A percentile compares a stretch with the other conserved stretches of the same genome.
These are phyloP conservation scores for Leccinellum rugosiceps DNA, from an alignment of 768 basidiomycete genomes.

Conservation along the genomic window DNA sequence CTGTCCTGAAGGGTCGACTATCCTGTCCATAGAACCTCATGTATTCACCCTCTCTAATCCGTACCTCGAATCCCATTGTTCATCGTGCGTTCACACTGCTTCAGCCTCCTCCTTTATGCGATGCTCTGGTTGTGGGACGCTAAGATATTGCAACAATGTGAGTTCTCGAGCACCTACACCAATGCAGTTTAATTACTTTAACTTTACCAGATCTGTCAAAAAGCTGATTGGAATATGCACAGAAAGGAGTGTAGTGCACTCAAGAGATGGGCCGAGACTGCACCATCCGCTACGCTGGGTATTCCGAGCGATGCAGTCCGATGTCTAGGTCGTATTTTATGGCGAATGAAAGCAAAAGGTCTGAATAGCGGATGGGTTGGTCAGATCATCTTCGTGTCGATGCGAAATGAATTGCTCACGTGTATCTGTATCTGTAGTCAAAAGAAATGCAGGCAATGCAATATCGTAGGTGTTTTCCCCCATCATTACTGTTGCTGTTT, in stretches of 20 bases:
- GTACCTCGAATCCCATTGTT: slow-evolving; percentile 63
- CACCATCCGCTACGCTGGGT: slow-evolving; percentile 43
- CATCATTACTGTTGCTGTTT: not conserved
- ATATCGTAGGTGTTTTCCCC: slow-evolving; percentile 54
- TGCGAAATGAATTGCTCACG: not conserved
- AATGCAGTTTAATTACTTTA: not conserved
- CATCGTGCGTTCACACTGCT: slow-evolving; percentile 54
- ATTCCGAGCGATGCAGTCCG: slow-evolving; percentile 78
- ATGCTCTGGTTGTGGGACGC: slow-evolving; percentile 67
- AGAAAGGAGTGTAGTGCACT: slow-evolving; percentile 77
- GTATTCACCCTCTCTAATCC: slow-evolving; percentile 62
- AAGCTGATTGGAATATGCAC: slow-evolving; percentile 68
- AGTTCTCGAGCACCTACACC: slow-evolving; percentile 20
- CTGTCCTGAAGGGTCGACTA: slow-evolving; percentile 46
- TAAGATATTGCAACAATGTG: slow-evolving; percentile 78
- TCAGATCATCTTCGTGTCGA: slow-evolving; percentile 2
- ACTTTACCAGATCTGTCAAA: slow-evolving; percentile 58
- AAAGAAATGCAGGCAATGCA: slow-evolving; percentile 67
- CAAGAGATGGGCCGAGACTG: slow-evolving; percentile 50
- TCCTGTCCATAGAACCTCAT: slow-evolving; percentile 59
- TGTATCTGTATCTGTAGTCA: slow-evolving; percentile 37
- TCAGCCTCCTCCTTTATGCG: slow-evolving; percentile 47
- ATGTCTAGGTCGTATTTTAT: slow-evolving; percentile 73
- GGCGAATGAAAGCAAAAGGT: slow-evolving; percentile 57
- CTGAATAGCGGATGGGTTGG: slow-evolving; percentile 56